Evolutionary conservation across 331 rosid species (phyloP).

Genomic region (Dryas integrifolia): DNA sequence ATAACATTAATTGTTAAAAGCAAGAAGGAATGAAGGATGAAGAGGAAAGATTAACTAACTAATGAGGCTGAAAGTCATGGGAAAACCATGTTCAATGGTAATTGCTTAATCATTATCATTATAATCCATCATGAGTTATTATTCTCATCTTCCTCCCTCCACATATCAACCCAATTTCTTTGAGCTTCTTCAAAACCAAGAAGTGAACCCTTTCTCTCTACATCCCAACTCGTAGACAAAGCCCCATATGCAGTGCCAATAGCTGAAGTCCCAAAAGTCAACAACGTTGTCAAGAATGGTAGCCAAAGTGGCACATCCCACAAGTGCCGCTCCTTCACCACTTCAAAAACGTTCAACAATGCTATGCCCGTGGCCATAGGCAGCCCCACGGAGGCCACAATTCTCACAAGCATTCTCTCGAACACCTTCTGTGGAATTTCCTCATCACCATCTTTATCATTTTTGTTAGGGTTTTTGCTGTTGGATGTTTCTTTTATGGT

Average conservation of each 20-base stretch:
- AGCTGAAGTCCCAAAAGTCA: conserved; percentile 64
- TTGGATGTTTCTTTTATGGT: conserved; percentile 9
- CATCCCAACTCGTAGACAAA: conserved; percentile 75
- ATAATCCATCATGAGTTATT: not conserved
- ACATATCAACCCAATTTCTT: conserved; percentile 75
- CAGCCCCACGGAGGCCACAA: conserved; percentile 51
- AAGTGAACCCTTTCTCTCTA: conserved; percentile 56
- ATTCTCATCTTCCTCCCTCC: conserved; percentile 64
- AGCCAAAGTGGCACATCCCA: conserved; percentile 70
- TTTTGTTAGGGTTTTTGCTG: conserved; percentile 22
- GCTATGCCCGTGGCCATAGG: conserved; percentile 74
- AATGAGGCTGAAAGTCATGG: too few species aligned
- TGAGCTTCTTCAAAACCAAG: conserved; percentile 63
- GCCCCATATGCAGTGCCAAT: conserved; percentile 76
- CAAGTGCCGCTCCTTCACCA: conserved; percentile 41
- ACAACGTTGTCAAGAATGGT: conserved; percentile 52
- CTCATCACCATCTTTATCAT: conserved; percentile 17
- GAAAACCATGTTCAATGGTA: not conserved
- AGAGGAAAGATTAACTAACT: not conserved
- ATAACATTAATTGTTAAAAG: too few species aligned
- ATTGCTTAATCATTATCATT: too few species aligned
- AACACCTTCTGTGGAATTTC: conserved; percentile 53
- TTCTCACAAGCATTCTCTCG: conserved; percentile 62
- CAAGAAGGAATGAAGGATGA: not conserved
- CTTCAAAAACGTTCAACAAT: conserved; percentile 46